Evolutionary conservation across 257 asterid species (phyloP).

Genomic region (Primulina eburnea): DNA sequence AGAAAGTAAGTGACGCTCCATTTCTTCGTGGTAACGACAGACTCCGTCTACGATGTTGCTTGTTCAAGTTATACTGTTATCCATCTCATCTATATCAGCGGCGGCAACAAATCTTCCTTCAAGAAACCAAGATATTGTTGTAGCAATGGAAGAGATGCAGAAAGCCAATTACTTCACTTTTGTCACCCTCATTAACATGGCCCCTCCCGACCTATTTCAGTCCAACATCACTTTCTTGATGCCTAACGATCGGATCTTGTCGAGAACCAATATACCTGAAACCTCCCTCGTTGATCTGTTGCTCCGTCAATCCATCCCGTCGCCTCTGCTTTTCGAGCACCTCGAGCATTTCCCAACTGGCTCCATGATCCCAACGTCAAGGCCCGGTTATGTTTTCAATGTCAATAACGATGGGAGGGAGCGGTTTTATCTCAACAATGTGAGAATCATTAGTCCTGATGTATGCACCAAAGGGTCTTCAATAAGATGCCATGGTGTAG

Average conservation of each 20-base stretch:
- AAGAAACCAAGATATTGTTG: slow-evolving; percentile 23
- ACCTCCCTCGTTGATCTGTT: slow-evolving; percentile 46
- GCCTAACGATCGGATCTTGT: slow-evolving; percentile 61
- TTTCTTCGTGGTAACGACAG: neutral
- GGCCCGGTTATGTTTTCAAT: slow-evolving; percentile 44
- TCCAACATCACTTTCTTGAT: slow-evolving; percentile 61
- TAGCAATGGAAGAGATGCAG: slow-evolving; percentile 66
- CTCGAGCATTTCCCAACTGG: slow-evolving; percentile 61
- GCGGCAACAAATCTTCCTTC: slow-evolving; percentile 13
- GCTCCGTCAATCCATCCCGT: slow-evolving; percentile 65
- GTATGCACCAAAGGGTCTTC: slow-evolving; percentile 51
- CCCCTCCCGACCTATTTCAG: slow-evolving; percentile 36
- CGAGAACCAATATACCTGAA: slow-evolving; percentile 31
- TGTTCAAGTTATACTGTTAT: slow-evolving; percentile 18
- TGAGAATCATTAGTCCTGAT: slow-evolving; percentile 53
- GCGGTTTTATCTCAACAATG: slow-evolving; percentile 58
- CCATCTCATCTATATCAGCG: slow-evolving; percentile 26
- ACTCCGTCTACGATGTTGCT: slow-evolving; percentile 5
- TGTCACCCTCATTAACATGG: slow-evolving; percentile 69
- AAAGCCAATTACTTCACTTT: slow-evolving; percentile 69
- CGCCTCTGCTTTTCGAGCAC: slow-evolving; percentile 56
- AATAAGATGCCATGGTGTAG: slow-evolving; percentile 77
- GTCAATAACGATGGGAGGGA: slow-evolving; percentile 47
- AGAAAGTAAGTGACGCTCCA: neutral
- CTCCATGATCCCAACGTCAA: slow-evolving; percentile 59